phyloP scores from a whole-genome alignment of 148 eudicot species.

The Camellia sinensis region DNA sequence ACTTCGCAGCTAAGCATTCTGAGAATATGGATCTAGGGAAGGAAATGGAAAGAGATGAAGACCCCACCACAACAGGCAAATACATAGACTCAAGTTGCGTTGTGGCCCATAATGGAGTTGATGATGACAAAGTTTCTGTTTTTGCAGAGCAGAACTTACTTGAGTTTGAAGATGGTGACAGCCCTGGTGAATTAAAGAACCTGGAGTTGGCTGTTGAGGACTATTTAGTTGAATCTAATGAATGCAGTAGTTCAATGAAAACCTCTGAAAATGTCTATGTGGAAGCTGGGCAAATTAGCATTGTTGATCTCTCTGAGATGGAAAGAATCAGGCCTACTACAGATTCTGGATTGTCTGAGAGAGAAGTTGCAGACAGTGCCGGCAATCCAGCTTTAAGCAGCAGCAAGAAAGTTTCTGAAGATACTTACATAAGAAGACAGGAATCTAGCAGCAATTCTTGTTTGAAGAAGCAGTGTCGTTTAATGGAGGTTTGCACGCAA shows the following conservation, averaged over 20 bases:
- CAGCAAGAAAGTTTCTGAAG: neutral
- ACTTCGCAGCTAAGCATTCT: neutral
- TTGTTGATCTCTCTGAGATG: conserved; percentile 1
- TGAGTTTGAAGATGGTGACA: neutral
- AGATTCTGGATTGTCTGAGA: neutral
- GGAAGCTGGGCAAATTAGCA: neutral
- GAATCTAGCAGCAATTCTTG: neutral
- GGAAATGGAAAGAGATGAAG: conserved; percentile 12
- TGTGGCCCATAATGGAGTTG: conserved; percentile 4
- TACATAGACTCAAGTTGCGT: neutral
- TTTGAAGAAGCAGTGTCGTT: conserved; percentile 9
- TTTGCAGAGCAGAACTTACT: neutral
- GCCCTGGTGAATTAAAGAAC: neutral
- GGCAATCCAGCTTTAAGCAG: neutral
- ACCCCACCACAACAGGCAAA: too few species aligned
- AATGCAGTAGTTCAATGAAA: neutral
- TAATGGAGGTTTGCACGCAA: neutral
- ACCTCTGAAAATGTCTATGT: neutral
- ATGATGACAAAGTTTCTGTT: conserved; percentile 2
- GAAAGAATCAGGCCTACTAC: neutral
- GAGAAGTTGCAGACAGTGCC: conserved; percentile 1
- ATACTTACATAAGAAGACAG: neutral
- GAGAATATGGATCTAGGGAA: neutral
- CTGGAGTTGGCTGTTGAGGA: neutral
- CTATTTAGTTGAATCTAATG: neutral